Conservation (phyloP, 202 grass and related monocot species). For the Zizania palustris region DNA sequence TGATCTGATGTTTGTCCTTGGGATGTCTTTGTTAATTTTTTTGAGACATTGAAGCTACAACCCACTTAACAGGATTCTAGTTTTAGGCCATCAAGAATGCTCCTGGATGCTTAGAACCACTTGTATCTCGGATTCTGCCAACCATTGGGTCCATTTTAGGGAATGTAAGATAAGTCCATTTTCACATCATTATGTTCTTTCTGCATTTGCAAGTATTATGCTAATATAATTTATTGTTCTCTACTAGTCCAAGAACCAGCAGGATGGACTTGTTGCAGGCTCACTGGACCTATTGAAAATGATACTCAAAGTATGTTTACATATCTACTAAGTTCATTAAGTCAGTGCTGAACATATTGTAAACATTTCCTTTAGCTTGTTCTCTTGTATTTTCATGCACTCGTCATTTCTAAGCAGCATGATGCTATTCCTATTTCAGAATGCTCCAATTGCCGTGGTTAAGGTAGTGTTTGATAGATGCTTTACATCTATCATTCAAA, state of each 20-base stretch:
- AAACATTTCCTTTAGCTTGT: background rate
- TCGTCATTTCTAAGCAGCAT: constrained; percentile 27
- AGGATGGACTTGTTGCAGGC: constrained; percentile 74
- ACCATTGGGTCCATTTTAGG: constrained; percentile 74
- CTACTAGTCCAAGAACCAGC: constrained; percentile 71
- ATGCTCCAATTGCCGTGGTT: constrained; percentile 72
- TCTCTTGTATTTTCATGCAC: background rate
- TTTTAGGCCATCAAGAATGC: constrained; percentile 94
- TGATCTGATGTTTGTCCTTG: background rate
- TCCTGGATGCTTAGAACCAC: constrained; percentile 75
- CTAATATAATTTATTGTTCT: constrained; percentile 51
- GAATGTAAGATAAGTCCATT: constrained; percentile 59
- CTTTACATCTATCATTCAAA: constrained; percentile 81
- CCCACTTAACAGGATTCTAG: constrained; percentile 51
- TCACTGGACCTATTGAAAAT: constrained; percentile 88
- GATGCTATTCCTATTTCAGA: constrained; percentile 50
- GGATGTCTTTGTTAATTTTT: background rate
- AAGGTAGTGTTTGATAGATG: constrained; percentile 78
- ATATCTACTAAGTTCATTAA: constrained; percentile 11
- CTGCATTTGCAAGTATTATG: constrained; percentile 6
- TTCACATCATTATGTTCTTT: constrained; percentile 25
- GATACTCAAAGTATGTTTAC: constrained; percentile 77
- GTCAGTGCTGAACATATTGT: constrained; percentile 18
- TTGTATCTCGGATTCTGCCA: constrained; percentile 83
- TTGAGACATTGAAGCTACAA: constrained; percentile 37